phyloP scores from a whole-genome alignment of 2,329 filamentous ascomycete genomes.

The Cytospora piceicola region DNA sequence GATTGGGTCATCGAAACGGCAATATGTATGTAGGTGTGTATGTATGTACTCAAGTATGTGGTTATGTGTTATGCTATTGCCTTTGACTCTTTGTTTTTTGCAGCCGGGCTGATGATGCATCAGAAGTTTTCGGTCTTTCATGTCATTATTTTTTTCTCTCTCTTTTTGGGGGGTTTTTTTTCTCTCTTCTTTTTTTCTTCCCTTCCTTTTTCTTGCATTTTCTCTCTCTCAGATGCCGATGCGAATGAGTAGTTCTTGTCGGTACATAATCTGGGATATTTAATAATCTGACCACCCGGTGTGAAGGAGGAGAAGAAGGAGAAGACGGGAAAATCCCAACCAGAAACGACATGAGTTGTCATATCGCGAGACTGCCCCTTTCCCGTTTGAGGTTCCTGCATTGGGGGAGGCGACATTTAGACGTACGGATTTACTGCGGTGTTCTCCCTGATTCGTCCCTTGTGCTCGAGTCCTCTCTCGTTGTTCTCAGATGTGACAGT shows the following conservation, averaged over 20 bases:
- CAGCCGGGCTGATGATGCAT: background rate
- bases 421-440: background rate
- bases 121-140: background rate
- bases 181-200: no score
- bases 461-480: constrained; percentile 11
- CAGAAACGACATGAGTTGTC: background rate
- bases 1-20: background rate
- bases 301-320: background rate
- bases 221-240: constrained; percentile 6
- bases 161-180: no score
- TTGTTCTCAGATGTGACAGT: background rate
- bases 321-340: background rate
- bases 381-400: constrained; percentile 1
- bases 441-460: background rate
- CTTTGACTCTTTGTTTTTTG: no score
- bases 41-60: no score
- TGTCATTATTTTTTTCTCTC: no score
- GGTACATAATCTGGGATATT: background rate
- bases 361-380: background rate
- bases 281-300: background rate
- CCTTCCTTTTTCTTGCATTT: no score
- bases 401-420: background rate
- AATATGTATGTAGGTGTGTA: no score
- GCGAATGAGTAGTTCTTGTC: constrained; percentile 17
- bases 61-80: constrained; percentile 16